Percentiles rank a stretch among this genome's conserved stretches.
Conservation (phyloP, 176 grass and related monocot genomes). For the Avena insularis region DNA sequence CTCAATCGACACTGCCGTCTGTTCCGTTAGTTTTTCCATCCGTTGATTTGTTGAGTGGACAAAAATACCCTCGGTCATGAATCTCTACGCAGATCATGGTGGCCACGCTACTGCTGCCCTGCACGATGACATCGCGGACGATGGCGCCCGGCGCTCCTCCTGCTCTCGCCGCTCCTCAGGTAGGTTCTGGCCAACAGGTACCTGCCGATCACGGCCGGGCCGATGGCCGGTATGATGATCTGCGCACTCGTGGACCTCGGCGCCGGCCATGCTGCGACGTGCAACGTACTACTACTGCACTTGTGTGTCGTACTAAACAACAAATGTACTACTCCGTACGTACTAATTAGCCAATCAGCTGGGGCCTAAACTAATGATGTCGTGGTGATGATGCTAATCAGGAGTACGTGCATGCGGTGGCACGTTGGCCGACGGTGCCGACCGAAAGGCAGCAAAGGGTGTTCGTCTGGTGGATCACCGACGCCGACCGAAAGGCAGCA, state of each 20-base stretch:
- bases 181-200: constrained; percentile 56
- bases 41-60: too few relatives aligned
- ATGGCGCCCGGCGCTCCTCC: background rate
- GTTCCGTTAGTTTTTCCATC: too few relatives aligned
- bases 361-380: too few relatives aligned
- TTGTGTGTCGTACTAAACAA: too few relatives aligned
- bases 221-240: constrained; percentile 52
- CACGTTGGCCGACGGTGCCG: too few relatives aligned
- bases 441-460: constrained; percentile 11
- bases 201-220: constrained; percentile 56
- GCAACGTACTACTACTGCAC: constrained; percentile 69
- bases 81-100: too few relatives aligned
- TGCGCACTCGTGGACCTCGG: constrained; percentile 56
- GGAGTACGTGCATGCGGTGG: too few relatives aligned
- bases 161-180: background rate
- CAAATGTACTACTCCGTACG: too few relatives aligned
- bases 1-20: too few relatives aligned
- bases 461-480: constrained; percentile 91
- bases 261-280: constrained; percentile 24
- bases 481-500: constrained; percentile 44
- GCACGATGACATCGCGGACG: background rate
- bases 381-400: too few relatives aligned
- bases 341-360: too few relatives aligned
- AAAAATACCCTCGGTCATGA: too few relatives aligned
- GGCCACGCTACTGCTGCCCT: constrained; percentile 38